Evolutionary conservation across 495 filamentous ascomycete genomes (phyloP).

Genomic region (Tuber melanosporum): DNA sequence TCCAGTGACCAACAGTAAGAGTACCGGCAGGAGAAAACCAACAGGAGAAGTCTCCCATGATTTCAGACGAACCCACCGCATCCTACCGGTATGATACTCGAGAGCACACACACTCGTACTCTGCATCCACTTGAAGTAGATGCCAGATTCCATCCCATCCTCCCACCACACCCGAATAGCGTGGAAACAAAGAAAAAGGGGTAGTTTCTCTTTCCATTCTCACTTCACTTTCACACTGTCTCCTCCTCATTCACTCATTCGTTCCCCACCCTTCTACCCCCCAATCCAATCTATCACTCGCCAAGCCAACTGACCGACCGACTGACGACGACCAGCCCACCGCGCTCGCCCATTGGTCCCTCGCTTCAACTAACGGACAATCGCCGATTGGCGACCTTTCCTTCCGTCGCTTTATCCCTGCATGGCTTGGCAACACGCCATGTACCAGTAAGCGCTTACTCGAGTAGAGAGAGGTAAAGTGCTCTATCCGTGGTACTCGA

Average conservation of each 20-base stretch:
- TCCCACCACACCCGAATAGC: neutral
- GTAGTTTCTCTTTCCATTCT: neutral
- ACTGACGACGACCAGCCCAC: neutral
- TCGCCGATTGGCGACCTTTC: slow-evolving; percentile 34
- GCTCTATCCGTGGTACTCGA: too few species aligned
- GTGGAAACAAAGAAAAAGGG: neutral
- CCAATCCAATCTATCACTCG: neutral
- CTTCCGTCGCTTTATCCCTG: neutral
- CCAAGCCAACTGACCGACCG: neutral
- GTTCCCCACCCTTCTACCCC: neutral
- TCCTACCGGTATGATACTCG: neutral
- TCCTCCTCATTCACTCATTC: slow-evolving; percentile 1
- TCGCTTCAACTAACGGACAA: slow-evolving; percentile 20
- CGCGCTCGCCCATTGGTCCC: neutral
- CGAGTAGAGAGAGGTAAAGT: too few species aligned
- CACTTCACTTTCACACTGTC: slow-evolving; percentile 3
- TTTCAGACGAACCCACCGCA: neutral
- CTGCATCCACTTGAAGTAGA: neutral
- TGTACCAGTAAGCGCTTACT: neutral
- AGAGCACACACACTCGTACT: neutral
- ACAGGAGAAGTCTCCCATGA: neutral
- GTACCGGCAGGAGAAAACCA: neutral
- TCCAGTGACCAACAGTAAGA: neutral
- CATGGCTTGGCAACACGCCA: neutral
- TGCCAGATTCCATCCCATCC: neutral